Evolutionary conservation across 2,329 filamentous ascomycete genomes (phyloP).

Genomic region (Aspergillus intermedius): DNA sequence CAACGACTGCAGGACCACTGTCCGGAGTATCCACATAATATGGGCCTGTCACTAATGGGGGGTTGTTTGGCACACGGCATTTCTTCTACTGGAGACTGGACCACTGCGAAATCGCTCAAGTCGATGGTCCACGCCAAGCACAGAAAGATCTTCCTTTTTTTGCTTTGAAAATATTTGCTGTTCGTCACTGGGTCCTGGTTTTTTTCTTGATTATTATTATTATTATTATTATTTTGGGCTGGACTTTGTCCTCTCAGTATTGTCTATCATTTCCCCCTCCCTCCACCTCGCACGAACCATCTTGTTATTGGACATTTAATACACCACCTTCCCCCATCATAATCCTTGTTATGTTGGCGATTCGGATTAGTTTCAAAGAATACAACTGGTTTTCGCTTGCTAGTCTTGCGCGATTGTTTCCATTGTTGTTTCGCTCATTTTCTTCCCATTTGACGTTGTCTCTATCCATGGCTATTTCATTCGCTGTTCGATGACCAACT

Average conservation of each 20-base stretch:
- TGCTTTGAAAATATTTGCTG: not conserved
- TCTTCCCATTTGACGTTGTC: slow-evolving; percentile 1
- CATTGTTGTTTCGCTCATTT: not conserved
- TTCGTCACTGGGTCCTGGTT: not conserved
- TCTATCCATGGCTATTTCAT: slow-evolving; percentile 17
- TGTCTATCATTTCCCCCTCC: slow-evolving; percentile 1
- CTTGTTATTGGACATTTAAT: not conserved
- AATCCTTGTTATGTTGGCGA: not conserved
- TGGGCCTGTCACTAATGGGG: not conserved
- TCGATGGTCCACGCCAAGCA: slow-evolving; percentile 4
- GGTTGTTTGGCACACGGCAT: not conserved
- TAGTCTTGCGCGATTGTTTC: not conserved
- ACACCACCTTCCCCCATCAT: slow-evolving; percentile 1
- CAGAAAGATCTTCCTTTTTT: slow-evolving; percentile 5
- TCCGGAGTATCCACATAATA: not conserved
- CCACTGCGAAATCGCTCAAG: not conserved
- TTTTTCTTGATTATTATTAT: not conserved
- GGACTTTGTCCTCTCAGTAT: slow-evolving; percentile 3
- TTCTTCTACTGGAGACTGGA: not conserved
- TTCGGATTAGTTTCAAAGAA: not conserved
- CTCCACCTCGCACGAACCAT: slow-evolving; percentile 14
- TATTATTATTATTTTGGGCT: not conserved
- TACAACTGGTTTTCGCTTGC: not conserved
- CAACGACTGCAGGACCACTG: not conserved
- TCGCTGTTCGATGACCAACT: slow-evolving; percentile 11